Evolutionary conservation across 768 basidiomycete genomes (phyloP), one percentile per base, ranked within the genome.

Genomic region (Trametes sanguinea): DNA sequence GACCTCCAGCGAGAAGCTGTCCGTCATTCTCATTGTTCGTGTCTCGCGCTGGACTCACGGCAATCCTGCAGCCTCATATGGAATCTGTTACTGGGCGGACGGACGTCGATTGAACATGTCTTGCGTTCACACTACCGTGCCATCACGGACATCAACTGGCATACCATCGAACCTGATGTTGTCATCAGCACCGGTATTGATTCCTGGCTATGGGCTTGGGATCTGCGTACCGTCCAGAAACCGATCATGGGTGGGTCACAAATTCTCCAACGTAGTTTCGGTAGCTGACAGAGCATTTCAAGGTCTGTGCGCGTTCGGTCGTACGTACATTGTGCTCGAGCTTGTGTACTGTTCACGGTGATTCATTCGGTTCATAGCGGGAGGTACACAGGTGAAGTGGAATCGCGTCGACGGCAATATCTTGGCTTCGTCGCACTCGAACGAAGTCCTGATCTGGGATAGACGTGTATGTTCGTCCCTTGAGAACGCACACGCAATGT

Each of bases 61-160:
- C 70, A 4, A 16, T 9, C n/a, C n/a, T 7, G 13, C 33, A 68
- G 90, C 45, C 81, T 99, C 2, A 93, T 99, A 60, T 99, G 97
- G 96, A 97, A 98, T 75, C 78, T 98, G n/a, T 73, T 84, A 57
- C 77, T 89, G 45, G 74, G 80, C 14, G 86, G 86, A 14, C 89
- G 90, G 68, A 89, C 88, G 1, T 88, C 89, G 2, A 93, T 99
- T 37, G 83, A 94, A 66, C 86, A 91, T 62, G 87, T 93, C 35
- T 80, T 98, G 4, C 88, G 89, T 62, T 89, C 92, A 1, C 97
- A 99, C 70, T 92, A 94, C 64, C 87, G 96, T 47, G 94, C 95
- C 4, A 95, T 99, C 56, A 98, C 97, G 3, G 97, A 99, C 70
- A 93, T 98, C 70, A 98, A 99, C 71, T 99, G 96, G 96, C 92